Base-by-base conservation (phyloP, 371 early-diverging fungal species). In the Lichtheimia corymbifera region DNA sequence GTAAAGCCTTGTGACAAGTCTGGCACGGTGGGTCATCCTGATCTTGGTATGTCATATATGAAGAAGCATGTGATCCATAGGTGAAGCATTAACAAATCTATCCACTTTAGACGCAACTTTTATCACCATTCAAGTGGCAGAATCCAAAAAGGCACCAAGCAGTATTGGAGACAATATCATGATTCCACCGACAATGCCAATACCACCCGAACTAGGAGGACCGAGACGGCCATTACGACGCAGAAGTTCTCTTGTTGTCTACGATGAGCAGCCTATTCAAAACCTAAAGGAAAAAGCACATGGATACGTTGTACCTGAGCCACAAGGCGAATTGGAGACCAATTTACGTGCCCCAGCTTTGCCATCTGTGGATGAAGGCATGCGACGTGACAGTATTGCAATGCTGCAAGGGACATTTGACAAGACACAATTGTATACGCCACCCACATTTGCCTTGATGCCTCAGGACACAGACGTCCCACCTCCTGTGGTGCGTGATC, bases 381-480 rank as follows among this genome's bases (percentile, higher is more conserved):
- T 61, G 17, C 58, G 71, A n/a, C 64, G 71, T 14, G 68, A 64
- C 18, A 73, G 73, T 41, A 47, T 73, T 18, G 65, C 67, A 5
- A 63, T 66, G 59, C 22, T 74, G 4, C 60, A 59, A 30, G 74
- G 68, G 27, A 72, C 73, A 49, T 73, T 79, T 68, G 83, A 83
- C 42, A 70, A 74, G 4, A 82, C 80, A 7, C 75, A 79, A 43
- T 77, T 84, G 45, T 89, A 89, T 67, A 62, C 70, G 1, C 88
- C 89, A 3, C 89, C 88, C 0, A 67, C 71, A 0, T 81, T 85
- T 63, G 71, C 70, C 13, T 60, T 67, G 20, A 49, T 67, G 28
- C 62, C 66, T 18, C 67, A 66, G 22, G 90, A 90, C 62, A 81
- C 80, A n/a, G 85, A 87, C 54, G 85, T 86, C 5, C 89, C 90